Base-by-base conservation (phyloP, 305 asterid genomes). In the Striga hermonthica region DNA sequence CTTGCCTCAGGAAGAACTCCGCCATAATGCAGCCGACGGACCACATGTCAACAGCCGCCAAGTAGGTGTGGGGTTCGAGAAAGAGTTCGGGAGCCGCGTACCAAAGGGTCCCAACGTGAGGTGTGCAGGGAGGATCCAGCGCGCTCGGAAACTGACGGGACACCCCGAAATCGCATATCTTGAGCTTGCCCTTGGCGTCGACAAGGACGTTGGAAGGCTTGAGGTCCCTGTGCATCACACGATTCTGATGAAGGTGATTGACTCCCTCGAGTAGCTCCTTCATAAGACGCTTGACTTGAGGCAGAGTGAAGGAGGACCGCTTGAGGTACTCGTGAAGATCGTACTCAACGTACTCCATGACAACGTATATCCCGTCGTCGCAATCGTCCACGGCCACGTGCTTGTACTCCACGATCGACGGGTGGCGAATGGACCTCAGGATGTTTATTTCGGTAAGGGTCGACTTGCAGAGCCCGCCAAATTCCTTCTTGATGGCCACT, bases 21-120 rank as follows among this genome's bases (percentile, higher is more conserved):
- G 53, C 72, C 72, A 68, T 59, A 3, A 68, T 57, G 38, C 72
- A 68, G 1, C 66, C 66, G 6, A 58, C 62, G 4, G 62, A 36
- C 62, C 62, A 57, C 62, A 57, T 57, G 7, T 57, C 62, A 22
- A 57, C 28, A 4, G 44, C 62, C 5, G 28, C 6, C 1, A 5
- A 35, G n/a, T 57, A 57, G 6, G 7, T 4, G 0, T n/a, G 7
- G 15, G 1, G 9, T n/a, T 16, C 62, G 9, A 57, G 62, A 7
- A 57, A 9, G 5, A 57, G 9, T 6, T 57, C 62, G 0, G 62
- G 62, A 6, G 62, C 41, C 11, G 11, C 34, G 45, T 57, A 57
- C 62, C 62, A 57, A 6, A 35, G 22, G 12, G 62, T 57, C 28
- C 62, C 22, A 10, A 57, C 62, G 7, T 0, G 9, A 35, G 62